These are phyloP conservation scores for Sporobolomyces roseus DNA, from an alignment of 768 basidiomycete species.

Conservation along the genomic window DNA sequence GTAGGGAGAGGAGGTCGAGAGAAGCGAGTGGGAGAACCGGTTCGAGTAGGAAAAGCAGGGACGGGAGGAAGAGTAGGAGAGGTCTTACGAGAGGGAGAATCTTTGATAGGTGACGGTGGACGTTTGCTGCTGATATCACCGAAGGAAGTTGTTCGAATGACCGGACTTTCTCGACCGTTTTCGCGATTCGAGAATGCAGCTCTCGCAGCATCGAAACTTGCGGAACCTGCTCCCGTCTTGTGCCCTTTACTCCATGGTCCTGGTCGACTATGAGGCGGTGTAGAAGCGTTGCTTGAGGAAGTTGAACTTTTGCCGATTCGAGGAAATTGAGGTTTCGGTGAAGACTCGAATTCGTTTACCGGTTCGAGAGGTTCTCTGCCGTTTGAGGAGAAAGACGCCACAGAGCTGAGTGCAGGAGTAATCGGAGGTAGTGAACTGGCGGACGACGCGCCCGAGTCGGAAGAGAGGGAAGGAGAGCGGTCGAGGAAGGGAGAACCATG, in stretches of 20 bases:
- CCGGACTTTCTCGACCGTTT: constrained; percentile 8
- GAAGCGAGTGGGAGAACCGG: constrained; percentile 25
- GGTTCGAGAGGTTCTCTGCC: constrained; percentile 15
- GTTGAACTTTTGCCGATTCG: constrained; percentile 4
- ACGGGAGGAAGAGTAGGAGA: not conserved
- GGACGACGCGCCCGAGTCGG: constrained; percentile 32
- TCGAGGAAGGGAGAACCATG: not conserved
- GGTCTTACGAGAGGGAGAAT: not conserved
- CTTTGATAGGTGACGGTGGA: constrained; percentile 2
- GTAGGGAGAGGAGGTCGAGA: constrained; percentile 17
- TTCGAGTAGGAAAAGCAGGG: constrained; percentile 3
- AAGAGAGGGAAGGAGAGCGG: constrained; percentile 38
- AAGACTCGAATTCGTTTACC: constrained; percentile 15
- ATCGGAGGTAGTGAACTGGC: constrained; percentile 18
- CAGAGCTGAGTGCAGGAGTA: constrained; percentile 27
- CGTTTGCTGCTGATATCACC: not conserved
- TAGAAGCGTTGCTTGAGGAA: constrained; percentile 2
- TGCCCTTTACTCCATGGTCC: constrained; percentile 25
- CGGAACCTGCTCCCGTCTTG: constrained; percentile 12
- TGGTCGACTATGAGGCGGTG: not conserved
- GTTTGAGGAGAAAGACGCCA: constrained; percentile 12
- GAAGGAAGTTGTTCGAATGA: constrained; percentile 17
- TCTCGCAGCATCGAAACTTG: constrained; percentile 28
- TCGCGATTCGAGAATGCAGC: constrained; percentile 12
- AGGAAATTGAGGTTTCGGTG: not conserved